Evolutionary conservation across 2,329 filamentous ascomycete species (phyloP).

Genomic region (Colletotrichum neosansevieriae): DNA sequence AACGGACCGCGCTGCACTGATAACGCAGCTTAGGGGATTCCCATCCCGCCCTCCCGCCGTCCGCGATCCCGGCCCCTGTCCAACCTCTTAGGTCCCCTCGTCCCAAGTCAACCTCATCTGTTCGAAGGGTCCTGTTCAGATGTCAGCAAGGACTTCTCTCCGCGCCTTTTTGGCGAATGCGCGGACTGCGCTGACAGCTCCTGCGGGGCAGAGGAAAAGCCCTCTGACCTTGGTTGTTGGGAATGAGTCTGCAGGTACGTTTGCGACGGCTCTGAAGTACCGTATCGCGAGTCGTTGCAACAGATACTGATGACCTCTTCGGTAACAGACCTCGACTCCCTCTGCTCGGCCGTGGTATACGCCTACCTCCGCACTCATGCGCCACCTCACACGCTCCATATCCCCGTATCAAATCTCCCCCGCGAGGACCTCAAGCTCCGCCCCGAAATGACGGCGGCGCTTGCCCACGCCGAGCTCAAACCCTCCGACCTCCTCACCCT

Average conservation of each 20-base stretch:
- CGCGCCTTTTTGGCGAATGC: constrained; percentile 65
- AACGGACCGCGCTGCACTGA: constrained; percentile 24
- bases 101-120: not conserved
- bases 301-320: not conserved
- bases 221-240: constrained; percentile 73
- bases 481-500: constrained; percentile 74
- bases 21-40: constrained; percentile 8
- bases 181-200: constrained; percentile 58
- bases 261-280: too few species aligned
- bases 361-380: constrained; percentile 78
- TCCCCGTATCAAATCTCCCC: constrained; percentile 80
- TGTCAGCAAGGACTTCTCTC: constrained; percentile 56
- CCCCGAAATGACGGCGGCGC: constrained; percentile 77
- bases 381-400: constrained; percentile 67
- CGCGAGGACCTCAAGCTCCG: constrained; percentile 77
- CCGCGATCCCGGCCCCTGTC: not conserved
- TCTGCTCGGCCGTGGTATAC: constrained; percentile 79
- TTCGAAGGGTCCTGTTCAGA: constrained; percentile 17
- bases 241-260: constrained; percentile 74
- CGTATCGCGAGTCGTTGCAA: too few species aligned
- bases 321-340: constrained; percentile 78
- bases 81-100: not conserved
- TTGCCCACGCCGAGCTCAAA: constrained; percentile 69
- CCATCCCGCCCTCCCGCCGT: constrained; percentile 12
- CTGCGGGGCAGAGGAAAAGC: constrained; percentile 56